Base-by-base conservation (phyloP, 2,329 filamentous ascomycete genomes). In the Boeremia exigua region DNA sequence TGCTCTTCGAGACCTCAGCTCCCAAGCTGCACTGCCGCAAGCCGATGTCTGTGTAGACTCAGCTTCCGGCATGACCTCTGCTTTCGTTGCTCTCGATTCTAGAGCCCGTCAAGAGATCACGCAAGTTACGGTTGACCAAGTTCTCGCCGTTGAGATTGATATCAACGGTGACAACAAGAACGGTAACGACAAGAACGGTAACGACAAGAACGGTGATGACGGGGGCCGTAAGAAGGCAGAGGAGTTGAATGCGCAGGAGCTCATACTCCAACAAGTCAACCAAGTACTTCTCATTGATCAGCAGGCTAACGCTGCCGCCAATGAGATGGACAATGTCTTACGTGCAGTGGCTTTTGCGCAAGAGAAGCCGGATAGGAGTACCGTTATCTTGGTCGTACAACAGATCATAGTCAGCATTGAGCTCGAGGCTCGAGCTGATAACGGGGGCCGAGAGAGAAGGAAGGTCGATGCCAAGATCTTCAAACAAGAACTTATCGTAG, bases 401-500 rank as follows among this genome's bases (percentile, higher is more conserved):
- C 17, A 44, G 15, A 14, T 54, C 28, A 27, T 28, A 7, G 34
- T 45, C 7, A 39, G 28, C n/a, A n/a, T 52, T 17, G 43, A 47
- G 36, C n/a, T 47, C 7, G 39, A 49, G 27, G 12, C 45, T 28
- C 33, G 40, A 11, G 30, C 27, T 15, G 45, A 48, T 4, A 12
- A 45, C 14, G 17, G 30, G 14, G 42, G 30, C 6, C 4, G 11
- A 27, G 44, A 43, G 44, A 43, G 17, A 15, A 43, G 14, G 14
- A 38, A 32, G 25, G 4, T 38, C 10, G 42, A 40, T n/a, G 23
- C 40, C 9, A 39, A 29, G 12, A 11, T 55, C 6, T 55, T 49
- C 34, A 49, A 55, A 30, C 52, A 55, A 19, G 52, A 49, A 25
- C 40, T 36, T 9, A 8, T 55, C 2, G 52, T 55, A 7, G 52